Evolutionary conservation across 768 basidiomycete species (phyloP), one percentile per base, ranked within the genome.

Genomic region (Pleurotus cornucopiae): DNA sequence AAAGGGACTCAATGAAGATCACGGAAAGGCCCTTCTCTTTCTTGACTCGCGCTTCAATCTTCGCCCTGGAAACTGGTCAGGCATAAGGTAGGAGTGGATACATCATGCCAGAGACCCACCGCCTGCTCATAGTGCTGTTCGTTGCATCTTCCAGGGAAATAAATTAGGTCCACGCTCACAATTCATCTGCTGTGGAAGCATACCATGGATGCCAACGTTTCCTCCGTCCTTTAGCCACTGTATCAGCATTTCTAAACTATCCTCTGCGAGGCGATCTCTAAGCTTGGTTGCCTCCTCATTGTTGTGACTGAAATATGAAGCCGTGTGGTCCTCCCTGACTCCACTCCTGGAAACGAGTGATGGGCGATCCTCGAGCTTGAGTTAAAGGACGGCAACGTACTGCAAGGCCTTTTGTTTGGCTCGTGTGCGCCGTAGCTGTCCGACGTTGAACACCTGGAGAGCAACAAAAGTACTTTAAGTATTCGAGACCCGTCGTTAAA

Each of bases 181-280:
- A 16, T 30, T 39, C 55, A 46, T 21, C 55, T 26, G 52, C 43
- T 26, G 55, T 30, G 5, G 14, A 59, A 61, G 58, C 76, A 46
- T 64, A 93, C 95, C 97, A 69, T 98, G 96, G 62, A 99, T 98
- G 6, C 91, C 97, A 49, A 98, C 96, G 67, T 99, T 99, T 1
- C 94, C 94, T 2, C 94, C 97, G 47, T 86, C 84, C 72, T 91
- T 94, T 59, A 99, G 72, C 97, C 97, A 99, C 40, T 85, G 79
- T 59, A 99, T 97, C 48, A 98, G 72, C 83, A 91, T 94, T 63
- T 98, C 95, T 52, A 99, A 71, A 69, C 94, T 93, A 65, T 98
- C 97, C 60, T 84, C 84, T 0, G 97, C 91, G 47, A 98, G 79
- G 61, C 78, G 74, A 64, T 98, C 95, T 12, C 97, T 84, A 48